phyloP scores from a whole-genome alignment of 2,329 filamentous ascomycete species.

The Delphinella strobiligena region DNA sequence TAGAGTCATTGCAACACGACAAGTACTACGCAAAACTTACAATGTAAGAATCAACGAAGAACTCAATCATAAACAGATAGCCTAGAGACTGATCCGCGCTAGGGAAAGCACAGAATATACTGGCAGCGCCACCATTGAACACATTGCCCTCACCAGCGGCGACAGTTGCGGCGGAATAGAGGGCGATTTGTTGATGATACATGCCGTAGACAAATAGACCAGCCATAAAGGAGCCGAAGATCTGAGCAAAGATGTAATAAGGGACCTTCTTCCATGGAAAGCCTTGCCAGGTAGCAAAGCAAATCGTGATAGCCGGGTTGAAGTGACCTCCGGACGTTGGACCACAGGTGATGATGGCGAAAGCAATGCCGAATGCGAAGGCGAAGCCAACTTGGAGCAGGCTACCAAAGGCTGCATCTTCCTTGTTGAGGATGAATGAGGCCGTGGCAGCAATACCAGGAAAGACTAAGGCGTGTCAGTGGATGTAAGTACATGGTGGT shows the following conservation, averaged over 20 bases:
- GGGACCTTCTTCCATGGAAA: conserved; percentile 47
- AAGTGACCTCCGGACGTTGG: conserved; percentile 37
- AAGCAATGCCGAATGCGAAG: conserved; percentile 45
- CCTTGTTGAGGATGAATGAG: conserved; percentile 36
- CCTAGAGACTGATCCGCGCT: conserved; percentile 38
- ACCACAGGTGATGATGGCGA: conserved; percentile 46
- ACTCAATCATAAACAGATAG: conserved; percentile 47
- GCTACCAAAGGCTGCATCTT: conserved; percentile 34
- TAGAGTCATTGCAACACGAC: background rate
- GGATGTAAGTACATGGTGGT: background rate
- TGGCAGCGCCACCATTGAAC: conserved; percentile 39
- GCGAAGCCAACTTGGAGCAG: conserved; percentile 45
- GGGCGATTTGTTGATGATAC: conserved; percentile 41
- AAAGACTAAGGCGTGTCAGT: conserved; percentile 17
- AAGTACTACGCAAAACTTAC: conserved; percentile 19
- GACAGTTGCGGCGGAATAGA: conserved; percentile 27
- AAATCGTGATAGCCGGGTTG: conserved; percentile 24
- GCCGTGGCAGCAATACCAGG: conserved; percentile 43
- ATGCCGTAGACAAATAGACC: conserved; percentile 43
- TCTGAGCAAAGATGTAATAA: conserved; percentile 44
- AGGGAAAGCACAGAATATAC: conserved; percentile 44
- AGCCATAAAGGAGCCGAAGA: conserved; percentile 45
- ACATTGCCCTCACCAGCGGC: conserved; percentile 26
- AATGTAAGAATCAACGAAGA: conserved; percentile 46
- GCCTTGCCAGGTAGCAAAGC: conserved; percentile 39